Conservation (phyloP, 164 flowering plant species). For the Vitis riparia region DNA sequence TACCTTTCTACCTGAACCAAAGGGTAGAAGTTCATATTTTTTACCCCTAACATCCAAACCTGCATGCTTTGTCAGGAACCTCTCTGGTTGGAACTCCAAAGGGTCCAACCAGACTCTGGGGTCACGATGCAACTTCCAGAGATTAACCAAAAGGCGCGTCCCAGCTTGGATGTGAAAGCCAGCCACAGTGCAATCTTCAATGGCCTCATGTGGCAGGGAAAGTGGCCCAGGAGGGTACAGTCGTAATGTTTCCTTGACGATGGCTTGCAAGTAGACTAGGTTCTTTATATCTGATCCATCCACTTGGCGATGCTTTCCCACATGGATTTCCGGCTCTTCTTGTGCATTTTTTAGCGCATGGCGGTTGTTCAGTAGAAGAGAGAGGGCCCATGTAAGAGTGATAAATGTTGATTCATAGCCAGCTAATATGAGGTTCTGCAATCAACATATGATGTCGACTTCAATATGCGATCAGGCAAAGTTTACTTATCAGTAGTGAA, state of each 20-base stretch:
- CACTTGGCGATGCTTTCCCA: slow-evolving; percentile 25
- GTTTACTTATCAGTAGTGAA: too few relatives aligned
- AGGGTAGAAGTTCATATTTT: slow-evolving; percentile 23
- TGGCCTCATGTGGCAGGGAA: slow-evolving; percentile 20
- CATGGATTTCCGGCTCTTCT: slow-evolving; percentile 12
- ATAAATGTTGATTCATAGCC: background rate
- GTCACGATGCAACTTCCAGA: slow-evolving; percentile 43
- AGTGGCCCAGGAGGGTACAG: slow-evolving; percentile 16
- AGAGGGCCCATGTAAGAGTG: slow-evolving; percentile 3
- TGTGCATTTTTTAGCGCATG: background rate
- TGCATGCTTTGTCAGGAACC: slow-evolving; percentile 23
- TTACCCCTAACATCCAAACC: slow-evolving; percentile 18
- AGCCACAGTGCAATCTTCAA: slow-evolving; percentile 24
- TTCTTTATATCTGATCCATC: slow-evolving; percentile 28
- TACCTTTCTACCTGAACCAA: slow-evolving; percentile 31
- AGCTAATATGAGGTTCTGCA: background rate
- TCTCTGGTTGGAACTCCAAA: slow-evolving; percentile 32
- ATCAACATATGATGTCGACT: too few relatives aligned
- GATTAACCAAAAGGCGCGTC: slow-evolving; percentile 26
- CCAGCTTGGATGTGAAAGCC: slow-evolving; percentile 28
- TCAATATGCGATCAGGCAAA: too few relatives aligned
- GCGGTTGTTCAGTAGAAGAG: background rate
- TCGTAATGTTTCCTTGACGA: slow-evolving; percentile 22
- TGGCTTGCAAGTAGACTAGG: slow-evolving; percentile 29
- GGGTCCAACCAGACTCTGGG: slow-evolving; percentile 35